Conservation (phyloP, 2,329 filamentous ascomycete species). For the Penicillium hordei region DNA sequence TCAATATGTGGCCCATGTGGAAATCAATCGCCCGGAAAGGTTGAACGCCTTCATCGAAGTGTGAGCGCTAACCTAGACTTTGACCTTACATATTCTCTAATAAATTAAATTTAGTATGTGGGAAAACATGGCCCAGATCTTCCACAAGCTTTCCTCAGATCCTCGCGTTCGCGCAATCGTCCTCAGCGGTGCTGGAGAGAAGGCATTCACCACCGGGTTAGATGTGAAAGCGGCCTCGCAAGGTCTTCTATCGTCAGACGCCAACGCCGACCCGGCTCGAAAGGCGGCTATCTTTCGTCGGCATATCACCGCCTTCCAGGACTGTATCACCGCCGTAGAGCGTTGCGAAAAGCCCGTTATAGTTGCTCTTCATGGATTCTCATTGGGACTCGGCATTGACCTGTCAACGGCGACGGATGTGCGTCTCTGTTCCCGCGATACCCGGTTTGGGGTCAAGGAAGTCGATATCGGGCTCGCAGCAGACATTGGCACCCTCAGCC, state of each 20-base stretch:
- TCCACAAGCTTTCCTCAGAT: constrained; percentile 70
- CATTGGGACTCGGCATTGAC: constrained; percentile 76
- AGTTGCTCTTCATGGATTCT: constrained; percentile 74
- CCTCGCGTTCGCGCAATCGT: constrained; percentile 73
- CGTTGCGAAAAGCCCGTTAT: constrained; percentile 91
- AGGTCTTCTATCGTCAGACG: constrained; percentile 47
- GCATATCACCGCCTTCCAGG: constrained; percentile 77
- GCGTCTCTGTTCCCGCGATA: constrained; percentile 39
- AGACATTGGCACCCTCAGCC: constrained; percentile 49
- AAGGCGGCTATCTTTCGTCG: constrained; percentile 62
- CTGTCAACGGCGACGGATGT: constrained; percentile 46
- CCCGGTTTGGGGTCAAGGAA: constrained; percentile 48
- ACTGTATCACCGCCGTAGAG: constrained; percentile 72
- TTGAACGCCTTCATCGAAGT: constrained; percentile 80
- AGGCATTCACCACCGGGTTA: constrained; percentile 81
- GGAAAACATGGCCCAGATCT: constrained; percentile 73
- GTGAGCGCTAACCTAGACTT: constrained; percentile 39
- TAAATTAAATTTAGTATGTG: constrained; percentile 62
- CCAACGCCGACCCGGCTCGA: constrained; percentile 60
- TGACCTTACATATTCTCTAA: constrained; percentile 3
- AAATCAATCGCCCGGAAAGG: constrained; percentile 84
- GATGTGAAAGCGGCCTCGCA: constrained; percentile 72
- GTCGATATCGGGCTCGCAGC: constrained; percentile 53
- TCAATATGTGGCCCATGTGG: constrained; percentile 79
- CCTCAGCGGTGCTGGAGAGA: constrained; percentile 76